Percentiles rank a stretch among this genome's conserved stretches.
These are phyloP conservation scores for Cucumis cinereus DNA, from an alignment of 306 rosid species.

Conservation along the genomic window DNA sequence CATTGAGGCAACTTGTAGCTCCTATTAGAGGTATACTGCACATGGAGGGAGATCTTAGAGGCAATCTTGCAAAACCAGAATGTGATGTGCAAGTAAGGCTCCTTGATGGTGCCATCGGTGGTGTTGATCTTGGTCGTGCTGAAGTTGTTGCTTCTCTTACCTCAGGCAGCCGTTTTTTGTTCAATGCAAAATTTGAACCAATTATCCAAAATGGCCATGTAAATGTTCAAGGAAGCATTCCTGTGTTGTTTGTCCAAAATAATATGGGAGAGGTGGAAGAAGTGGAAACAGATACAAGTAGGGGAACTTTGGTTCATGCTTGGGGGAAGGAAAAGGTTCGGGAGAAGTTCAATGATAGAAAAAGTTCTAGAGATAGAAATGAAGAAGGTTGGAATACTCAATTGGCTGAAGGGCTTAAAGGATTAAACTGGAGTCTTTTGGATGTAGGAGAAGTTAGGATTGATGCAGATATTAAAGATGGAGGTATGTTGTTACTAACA, in stretches of 20 bases:
- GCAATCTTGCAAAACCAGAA: conserved; percentile 81
- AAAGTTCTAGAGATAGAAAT: conserved; percentile 49
- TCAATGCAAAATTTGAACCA: conserved; percentile 92
- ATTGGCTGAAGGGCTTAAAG: conserved; percentile 76
- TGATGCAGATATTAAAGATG: conserved; percentile 85
- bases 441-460: conserved; percentile 82
- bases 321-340: conserved; percentile 55
- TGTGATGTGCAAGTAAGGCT: conserved; percentile 96
- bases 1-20: conserved; percentile 56
- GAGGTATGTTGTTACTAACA: conserved; percentile 91
- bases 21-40: conserved; percentile 79
- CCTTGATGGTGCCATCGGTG: conserved; percentile 85
- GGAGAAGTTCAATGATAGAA: conserved; percentile 41
- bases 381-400: conserved; percentile 68
- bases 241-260: conserved; percentile 56
- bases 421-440: conserved; percentile 62
- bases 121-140: conserved; percentile 79
- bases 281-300: conserved; percentile 36
- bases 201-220: conserved; percentile 74
- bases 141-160: conserved; percentile 90
- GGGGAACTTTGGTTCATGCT: conserved; percentile 41
- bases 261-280: conserved; percentile 39
- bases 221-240: conserved; percentile 78
- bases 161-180: conserved; percentile 67
- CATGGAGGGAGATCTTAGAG: conserved; percentile 98